Percentiles rank a stretch among this genome's conserved stretches.
Conservation (phyloP, 306 rosid species). For the Cucumis melo region DNA sequence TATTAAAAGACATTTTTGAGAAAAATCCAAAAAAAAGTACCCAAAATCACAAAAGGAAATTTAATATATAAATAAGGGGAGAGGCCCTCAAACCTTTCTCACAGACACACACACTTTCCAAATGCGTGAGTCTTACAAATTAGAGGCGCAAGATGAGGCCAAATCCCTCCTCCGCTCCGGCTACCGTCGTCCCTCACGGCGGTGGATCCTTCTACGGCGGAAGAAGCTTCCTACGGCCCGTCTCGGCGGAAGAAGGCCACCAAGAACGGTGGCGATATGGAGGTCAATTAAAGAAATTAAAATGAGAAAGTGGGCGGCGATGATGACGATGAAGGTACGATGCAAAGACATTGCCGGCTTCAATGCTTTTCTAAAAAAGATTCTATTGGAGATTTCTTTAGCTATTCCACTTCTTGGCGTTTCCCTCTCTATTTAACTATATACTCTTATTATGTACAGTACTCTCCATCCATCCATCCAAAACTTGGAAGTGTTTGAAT, state of each 20-base stretch:
- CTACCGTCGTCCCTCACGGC: conserved; percentile 15
- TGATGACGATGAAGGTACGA: conserved; percentile 12
- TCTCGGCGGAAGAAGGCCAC: conserved; percentile 37
- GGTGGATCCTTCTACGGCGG: conserved; percentile 21
- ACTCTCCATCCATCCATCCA: too few relatives aligned
- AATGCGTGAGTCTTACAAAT: conserved; percentile 28
- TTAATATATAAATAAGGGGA: background rate
- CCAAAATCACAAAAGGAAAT: background rate
- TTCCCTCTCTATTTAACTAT: background rate
- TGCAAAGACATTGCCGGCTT: conserved; percentile 14
- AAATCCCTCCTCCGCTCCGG: background rate
- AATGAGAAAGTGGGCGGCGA: conserved; percentile 27
- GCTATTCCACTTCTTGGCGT: conserved; percentile 45
- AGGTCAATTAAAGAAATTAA: conserved; percentile 12
- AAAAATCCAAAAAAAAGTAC: background rate
- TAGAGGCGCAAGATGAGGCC: background rate
- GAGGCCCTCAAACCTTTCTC: background rate
- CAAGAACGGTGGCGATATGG: conserved; percentile 19
- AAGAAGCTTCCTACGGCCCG: conserved; percentile 22
- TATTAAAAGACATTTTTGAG: background rate
- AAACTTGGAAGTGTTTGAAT: too few relatives aligned
- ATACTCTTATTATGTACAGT: too few relatives aligned
- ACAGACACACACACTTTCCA: background rate
- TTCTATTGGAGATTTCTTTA: conserved; percentile 48
- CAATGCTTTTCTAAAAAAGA: conserved; percentile 35